Evolutionary conservation across 164 flowering plant species (phyloP), one percentile per base, ranked within the genome.

Genomic region (Nymphaea colorata): DNA sequence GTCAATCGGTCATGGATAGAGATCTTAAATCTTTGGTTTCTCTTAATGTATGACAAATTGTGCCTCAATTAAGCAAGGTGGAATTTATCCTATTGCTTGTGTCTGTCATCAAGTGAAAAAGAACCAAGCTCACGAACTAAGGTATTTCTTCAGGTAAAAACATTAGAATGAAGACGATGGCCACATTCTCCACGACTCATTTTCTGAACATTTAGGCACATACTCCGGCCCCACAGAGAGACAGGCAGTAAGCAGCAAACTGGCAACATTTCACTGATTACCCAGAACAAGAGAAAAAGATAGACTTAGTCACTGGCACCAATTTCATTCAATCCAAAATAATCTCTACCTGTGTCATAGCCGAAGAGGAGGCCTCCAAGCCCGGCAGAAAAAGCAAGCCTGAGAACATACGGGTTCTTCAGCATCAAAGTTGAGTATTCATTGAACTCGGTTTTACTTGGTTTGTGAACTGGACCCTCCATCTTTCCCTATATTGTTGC

Each of bases 301-400:
- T 25, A 25, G 36, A 25, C 36, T 25, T 25, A 25, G 36, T 25
- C 36, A 25, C 36, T 25, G 36, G 36, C 36, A 25, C 36, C 36
- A 25, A 25, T 25, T 25, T 25, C 36, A 25, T 25, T 25, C 36
- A 0, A 25, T 25, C 36, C 0, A 25, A 25, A 25, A 25, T 0
- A 25, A 25, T 25, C 36, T 25, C 36, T 71, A 89, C 97, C 98
- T 51, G 97, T 91, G 71, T 91, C 98, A 70, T 93, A 93, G 42
- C 98, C 98, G 63, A 93, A 93, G 41, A 93, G 82, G 66, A 93
- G 87, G 1, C 98, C 96, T 43, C 97, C 97, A 73, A 93, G 86
- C 53, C 97, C 97, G 25, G 98, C 98, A 0, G 96, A 83, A 3
- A 86, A 45, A 1, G 97, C 94, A 7, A 93, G 96, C 2, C 83